Evolutionary conservation across 495 filamentous ascomycete species (phyloP).

Genomic region (Penicillium riverlandense): DNA sequence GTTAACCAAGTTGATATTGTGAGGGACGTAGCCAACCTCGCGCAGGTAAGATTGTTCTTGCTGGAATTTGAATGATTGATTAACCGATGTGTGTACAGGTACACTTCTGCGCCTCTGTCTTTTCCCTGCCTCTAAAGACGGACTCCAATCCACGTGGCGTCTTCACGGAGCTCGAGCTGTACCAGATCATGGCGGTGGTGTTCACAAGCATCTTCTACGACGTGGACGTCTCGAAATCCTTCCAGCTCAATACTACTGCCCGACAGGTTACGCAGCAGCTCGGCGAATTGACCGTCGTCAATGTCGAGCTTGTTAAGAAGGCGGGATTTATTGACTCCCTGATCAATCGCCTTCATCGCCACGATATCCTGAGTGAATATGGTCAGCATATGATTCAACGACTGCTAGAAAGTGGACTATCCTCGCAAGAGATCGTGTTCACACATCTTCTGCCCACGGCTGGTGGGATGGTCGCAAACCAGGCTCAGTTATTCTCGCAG

Average conservation of each 20-base stretch:
- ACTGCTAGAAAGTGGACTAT: constrained; percentile 57
- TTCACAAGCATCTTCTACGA: constrained; percentile 53
- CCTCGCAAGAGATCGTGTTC: constrained; percentile 64
- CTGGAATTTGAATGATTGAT: constrained; percentile 50
- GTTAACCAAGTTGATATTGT: constrained; percentile 64
- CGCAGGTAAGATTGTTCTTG: neutral
- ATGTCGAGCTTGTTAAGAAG: constrained; percentile 57
- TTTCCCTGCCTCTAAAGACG: constrained; percentile 67
- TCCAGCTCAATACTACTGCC: constrained; percentile 53
- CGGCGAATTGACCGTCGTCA: constrained; percentile 50
- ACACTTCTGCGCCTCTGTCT: constrained; percentile 64
- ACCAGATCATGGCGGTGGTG: constrained; percentile 63
- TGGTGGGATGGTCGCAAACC: constrained; percentile 57
- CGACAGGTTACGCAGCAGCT: constrained; percentile 55
- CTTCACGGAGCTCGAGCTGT: constrained; percentile 75
- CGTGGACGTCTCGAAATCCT: constrained; percentile 44
- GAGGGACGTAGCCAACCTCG: constrained; percentile 9
- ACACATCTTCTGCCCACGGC: constrained; percentile 59
- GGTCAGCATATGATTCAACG: constrained; percentile 64
- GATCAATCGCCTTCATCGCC: constrained; percentile 46
- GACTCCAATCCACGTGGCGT: constrained; percentile 59
- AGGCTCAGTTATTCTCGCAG: constrained; percentile 68
- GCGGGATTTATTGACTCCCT: constrained; percentile 51
- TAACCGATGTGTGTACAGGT: constrained; percentile 45
- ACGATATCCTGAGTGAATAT: constrained; percentile 52